Evolutionary conservation across 257 asterid genomes (phyloP), one percentile per base, ranked within the genome.

Genomic region (Solanum arcanum): DNA sequence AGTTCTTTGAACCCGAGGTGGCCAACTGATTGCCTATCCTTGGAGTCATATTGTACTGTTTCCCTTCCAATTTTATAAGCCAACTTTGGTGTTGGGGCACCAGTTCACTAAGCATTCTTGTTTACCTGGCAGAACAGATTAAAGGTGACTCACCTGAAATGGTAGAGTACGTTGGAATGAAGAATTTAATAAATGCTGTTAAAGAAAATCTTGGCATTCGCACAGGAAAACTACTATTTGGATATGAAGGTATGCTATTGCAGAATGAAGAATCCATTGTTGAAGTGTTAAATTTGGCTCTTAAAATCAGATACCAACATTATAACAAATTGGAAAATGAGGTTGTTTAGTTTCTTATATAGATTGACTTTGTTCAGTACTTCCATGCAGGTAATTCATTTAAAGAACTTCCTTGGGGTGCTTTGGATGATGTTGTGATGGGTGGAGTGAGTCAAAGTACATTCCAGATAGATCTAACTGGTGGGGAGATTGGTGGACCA

Each of bases 1-100:
- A 95, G 92, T 97, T 97, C 92, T 97, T 97, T 87, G 98, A 97
- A 90, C 98, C 99, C 13, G 99, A 97, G 99, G 98, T 95, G 88
- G 87, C 92, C 91, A 87, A 84, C 88, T 86, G 84, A 86, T 86
- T 90, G 87, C 90, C 88, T 86, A 86, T 60, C 77, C 89, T 70
- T 84, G 64, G 70, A 76, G 87, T 89, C 42, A 73, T 59, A 70
- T 87, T 47, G 69, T 80, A 80, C 69, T 80, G 85, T 80, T 80
- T 9, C 85, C 68, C 10, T 80, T 80, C 68, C 44, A 80, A 49
- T 13, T 80, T 18, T 80, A 80, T 80, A 47, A 27, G 64, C 42
- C 47, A 29, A 11, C 11, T 29, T 80, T 21, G 44, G 18, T 49
- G 68, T 27, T 29, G 69, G 29, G 12, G 69, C 85, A 80, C 85